Conservation (phyloP, 495 filamentous ascomycete species). For the Articulospora tetracladia region DNA sequence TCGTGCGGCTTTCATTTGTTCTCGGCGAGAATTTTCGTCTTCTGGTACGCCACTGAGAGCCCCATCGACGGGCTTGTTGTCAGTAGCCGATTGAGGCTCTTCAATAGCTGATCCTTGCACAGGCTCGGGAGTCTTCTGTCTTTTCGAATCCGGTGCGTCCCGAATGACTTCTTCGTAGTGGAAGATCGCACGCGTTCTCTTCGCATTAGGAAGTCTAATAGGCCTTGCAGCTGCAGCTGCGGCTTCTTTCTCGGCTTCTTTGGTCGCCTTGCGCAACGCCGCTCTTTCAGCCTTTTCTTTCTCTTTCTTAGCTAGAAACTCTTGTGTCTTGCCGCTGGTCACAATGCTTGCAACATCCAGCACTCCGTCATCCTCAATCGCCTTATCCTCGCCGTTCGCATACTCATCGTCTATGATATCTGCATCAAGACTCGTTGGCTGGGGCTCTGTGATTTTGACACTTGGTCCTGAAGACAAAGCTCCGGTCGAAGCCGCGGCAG, state of each 20-base stretch:
- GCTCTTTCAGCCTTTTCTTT: constrained; percentile 80
- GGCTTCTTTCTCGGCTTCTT: constrained; percentile 49
- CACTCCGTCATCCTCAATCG: constrained; percentile 71
- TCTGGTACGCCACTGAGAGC: constrained; percentile 13
- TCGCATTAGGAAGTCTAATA: constrained; percentile 72
- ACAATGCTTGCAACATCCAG: constrained; percentile 94
- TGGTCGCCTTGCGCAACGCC: constrained; percentile 31
- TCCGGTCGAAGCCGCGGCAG: constrained; percentile 51
- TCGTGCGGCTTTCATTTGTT: constrained; percentile 15
- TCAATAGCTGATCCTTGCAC: constrained; percentile 19
- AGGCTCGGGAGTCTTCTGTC: constrained; percentile 32
- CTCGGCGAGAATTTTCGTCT: constrained; percentile 19
- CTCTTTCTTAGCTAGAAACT: constrained; percentile 87
- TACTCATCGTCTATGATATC: constrained; percentile 49
- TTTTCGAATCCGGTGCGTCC: constrained; percentile 35
- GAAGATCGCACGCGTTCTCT: constrained; percentile 71
- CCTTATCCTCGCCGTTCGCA: constrained; percentile 39
- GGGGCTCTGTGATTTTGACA: constrained; percentile 31
- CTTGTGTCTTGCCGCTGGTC: constrained; percentile 81
- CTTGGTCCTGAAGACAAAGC: constrained; percentile 29
- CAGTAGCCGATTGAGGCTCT: constrained; percentile 4
- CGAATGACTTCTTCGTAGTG: constrained; percentile 67
- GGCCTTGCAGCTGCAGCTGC: constrained; percentile 54
- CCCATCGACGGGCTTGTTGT: constrained; percentile 7
- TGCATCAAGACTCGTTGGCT: constrained; percentile 39